Evolutionary conservation across 2,329 filamentous ascomycete species (phyloP).

Genomic region (Pseudogymnoascus sp.): DNA sequence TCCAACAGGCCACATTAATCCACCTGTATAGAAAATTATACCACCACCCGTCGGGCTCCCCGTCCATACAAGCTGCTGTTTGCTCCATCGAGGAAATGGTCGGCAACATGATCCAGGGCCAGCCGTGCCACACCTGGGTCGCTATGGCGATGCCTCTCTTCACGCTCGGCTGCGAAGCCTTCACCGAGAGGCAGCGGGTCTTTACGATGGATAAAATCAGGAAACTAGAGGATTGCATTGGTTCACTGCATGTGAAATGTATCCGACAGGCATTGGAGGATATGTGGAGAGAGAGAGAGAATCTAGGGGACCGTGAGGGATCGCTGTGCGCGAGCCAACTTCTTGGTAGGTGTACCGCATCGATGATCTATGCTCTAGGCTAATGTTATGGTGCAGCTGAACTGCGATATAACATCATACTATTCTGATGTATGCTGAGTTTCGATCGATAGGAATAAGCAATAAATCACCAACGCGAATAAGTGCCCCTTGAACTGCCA

Average conservation of each 20-base stretch:
- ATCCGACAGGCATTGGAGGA: not conserved
- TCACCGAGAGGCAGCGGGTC: conserved; percentile 12
- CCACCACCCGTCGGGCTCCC: conserved; percentile 13
- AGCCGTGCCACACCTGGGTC: conserved; percentile 18
- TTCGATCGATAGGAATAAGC: not conserved
- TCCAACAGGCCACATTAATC: conserved; percentile 19
- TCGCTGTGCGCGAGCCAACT: not conserved
- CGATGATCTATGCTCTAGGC: not conserved
- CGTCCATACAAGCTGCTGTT: not conserved
- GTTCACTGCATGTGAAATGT: not conserved
- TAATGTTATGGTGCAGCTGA: not conserved
- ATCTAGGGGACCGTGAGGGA: not conserved
- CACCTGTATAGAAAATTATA: conserved; percentile 17
- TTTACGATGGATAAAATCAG: conserved; percentile 1
- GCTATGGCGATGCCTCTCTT: conserved; percentile 22
- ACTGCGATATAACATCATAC: not conserved
- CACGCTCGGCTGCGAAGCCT: conserved; percentile 19
- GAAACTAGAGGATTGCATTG: not conserved
- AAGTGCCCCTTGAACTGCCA: not conserved
- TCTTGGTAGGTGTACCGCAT: not conserved
- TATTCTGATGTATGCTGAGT: not conserved
- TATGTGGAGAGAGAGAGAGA: not conserved
- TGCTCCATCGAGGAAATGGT: conserved; percentile 16
- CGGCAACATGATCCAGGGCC: conserved; percentile 12
- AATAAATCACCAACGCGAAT: not conserved